Conservation (phyloP, 2,329 filamentous ascomycete species). For the Clarireedia hainanense region DNA sequence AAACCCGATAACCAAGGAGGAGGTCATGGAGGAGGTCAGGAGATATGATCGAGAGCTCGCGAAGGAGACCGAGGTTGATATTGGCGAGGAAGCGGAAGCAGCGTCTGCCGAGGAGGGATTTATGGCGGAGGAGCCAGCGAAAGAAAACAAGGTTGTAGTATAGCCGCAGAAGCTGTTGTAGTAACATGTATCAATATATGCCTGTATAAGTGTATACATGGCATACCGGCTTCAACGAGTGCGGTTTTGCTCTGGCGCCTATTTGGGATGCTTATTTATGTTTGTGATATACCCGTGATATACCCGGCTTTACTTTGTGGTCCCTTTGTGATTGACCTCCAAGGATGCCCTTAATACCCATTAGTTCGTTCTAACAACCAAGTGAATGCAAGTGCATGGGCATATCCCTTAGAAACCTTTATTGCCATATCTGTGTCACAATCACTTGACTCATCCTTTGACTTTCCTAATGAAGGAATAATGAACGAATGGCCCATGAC, state of each 20-base stretch:
- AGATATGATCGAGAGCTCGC: constrained; percentile 38
- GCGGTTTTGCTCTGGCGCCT: background rate
- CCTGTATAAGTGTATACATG: constrained; percentile 7
- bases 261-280: background rate
- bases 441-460: background rate
- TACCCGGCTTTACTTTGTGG: too few relatives aligned
- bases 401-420: background rate
- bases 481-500: background rate
- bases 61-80: constrained; percentile 30
- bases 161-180: constrained; percentile 12
- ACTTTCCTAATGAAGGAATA: background rate
- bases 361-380: too few relatives aligned
- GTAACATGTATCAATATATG: constrained; percentile 5
- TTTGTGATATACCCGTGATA: too few relatives aligned
- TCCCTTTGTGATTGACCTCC: too few relatives aligned
- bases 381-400: background rate
- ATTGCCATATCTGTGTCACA: background rate
- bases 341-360: too few relatives aligned
- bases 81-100: constrained; percentile 32
- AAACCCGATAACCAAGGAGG: constrained; percentile 28
- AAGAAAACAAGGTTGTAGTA: constrained; percentile 19
- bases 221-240: background rate
- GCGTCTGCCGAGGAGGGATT: constrained; percentile 34
- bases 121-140: constrained; percentile 30
- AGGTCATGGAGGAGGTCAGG: constrained; percentile 30